Base-by-base conservation (phyloP, 257 asterid genomes). In the Thymus quinquecostatus region DNA sequence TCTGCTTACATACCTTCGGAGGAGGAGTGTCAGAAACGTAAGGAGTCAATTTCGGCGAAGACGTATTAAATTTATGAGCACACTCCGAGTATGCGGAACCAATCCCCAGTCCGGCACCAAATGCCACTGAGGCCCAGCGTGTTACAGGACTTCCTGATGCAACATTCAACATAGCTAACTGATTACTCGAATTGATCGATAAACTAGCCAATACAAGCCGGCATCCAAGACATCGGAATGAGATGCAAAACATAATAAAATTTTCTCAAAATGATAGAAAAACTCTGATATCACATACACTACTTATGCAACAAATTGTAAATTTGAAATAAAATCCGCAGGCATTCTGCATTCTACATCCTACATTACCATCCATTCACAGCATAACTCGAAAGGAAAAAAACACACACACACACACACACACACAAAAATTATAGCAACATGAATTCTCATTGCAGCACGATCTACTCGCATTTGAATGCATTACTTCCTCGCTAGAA, bases 61-160 rank as follows among this genome's bases (percentile, higher is more conserved):
- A 79, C 14, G 82, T 83, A 68, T 70, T 86, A 76, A 86, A 84
- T 61, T 78, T 89, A 36, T 77, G 82, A 51, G 94, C 85, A 82
- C 96, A 90, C n/a, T 93, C 97, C 13, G 89, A 70, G 83, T 87
- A 93, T 32, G 98, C 94, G 77, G 94, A 86, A 64, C 98, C 98
- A 61, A 93, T 77, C 54, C 97, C 98, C 62, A 86, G 58, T 59
- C 97, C 97, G 62, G 96, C 96, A 70, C 92, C 98, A 69, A 93
- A 86, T 66, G 94, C 89, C 45, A 91, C 89, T 28, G 97, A 82
- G 45, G 96, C 96, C 98, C 96, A 90, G 66, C 96, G 95, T 62
- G 96, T 87, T 32, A 72, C 92, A 21, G 98, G 97, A 71, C 96
- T 93, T 79, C 97, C 97, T 92, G 81, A 70, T 71, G 73, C 69